These are phyloP conservation scores for Sphagnurus paluster DNA, from an alignment of 1,284 basidiomycete species.

Conservation along the genomic window DNA sequence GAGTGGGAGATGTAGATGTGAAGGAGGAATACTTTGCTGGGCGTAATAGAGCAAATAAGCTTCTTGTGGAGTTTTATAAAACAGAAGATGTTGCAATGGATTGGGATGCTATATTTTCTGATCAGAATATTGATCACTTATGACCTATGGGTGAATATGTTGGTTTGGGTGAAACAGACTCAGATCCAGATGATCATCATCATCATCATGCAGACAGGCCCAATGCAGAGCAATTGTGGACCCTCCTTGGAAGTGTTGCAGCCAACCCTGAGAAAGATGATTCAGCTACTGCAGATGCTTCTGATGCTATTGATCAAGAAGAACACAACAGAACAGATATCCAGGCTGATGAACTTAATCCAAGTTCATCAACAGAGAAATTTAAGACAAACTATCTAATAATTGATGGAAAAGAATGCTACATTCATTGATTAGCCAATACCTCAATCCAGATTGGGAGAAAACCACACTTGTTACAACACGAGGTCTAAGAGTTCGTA, in stretches of 20 bases:
- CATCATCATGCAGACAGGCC: background rate
- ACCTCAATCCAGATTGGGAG: too few species aligned
- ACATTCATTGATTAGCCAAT: too few species aligned
- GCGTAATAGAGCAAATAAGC: background rate
- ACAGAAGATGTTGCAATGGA: background rate
- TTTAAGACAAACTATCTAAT: too few species aligned
- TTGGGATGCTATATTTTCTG: background rate
- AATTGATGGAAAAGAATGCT: too few species aligned
- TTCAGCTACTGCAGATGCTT: background rate
- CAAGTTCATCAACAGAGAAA: too few species aligned
- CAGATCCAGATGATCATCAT: background rate
- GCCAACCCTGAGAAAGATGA: background rate
- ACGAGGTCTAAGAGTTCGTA: too few species aligned
- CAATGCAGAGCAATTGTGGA: background rate
- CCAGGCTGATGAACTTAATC: too few species aligned
- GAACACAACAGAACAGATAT: too few species aligned
- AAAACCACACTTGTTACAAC: too few species aligned
- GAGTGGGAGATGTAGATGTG: constrained; percentile 26
- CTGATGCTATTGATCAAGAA: too few species aligned
- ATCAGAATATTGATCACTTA: background rate
- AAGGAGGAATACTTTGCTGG: background rate
- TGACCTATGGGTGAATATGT: background rate
- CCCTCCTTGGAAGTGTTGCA: background rate
- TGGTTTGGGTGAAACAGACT: background rate
- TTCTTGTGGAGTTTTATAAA: background rate